Percentiles rank a stretch among this genome's conserved stretches.
phyloP scores from a whole-genome alignment of 192 early-diverging fungal species.

The Coemansia aciculifera region DNA sequence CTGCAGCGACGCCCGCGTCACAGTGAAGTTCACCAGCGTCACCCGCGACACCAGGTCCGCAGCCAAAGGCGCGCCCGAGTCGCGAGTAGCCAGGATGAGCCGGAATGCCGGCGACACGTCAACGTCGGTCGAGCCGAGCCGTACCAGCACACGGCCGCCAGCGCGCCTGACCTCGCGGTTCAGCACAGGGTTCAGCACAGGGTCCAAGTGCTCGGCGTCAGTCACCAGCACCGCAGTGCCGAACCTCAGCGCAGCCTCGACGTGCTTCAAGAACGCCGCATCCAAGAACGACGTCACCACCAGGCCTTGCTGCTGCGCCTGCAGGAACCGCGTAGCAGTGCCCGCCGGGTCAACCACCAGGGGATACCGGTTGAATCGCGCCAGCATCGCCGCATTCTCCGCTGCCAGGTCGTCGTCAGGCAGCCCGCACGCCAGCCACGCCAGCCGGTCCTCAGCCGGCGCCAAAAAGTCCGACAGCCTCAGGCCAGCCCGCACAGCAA shows the following conservation, averaged over 20 bases:
- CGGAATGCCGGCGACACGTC: slow-evolving; percentile 99
- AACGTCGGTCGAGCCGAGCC: slow-evolving; percentile 96
- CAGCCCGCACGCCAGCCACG: slow-evolving; percentile 83
- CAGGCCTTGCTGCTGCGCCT: slow-evolving; percentile 53
- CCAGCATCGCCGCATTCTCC: slow-evolving; percentile 98
- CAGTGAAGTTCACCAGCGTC: slow-evolving; percentile 99
- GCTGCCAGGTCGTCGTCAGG: slow-evolving; percentile 85
- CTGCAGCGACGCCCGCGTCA: slow-evolving; percentile 93
- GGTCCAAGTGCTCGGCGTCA: slow-evolving; percentile 96
- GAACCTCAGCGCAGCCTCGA: slow-evolving; percentile 97
- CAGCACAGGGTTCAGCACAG: slow-evolving; percentile 96
- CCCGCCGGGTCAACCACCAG: slow-evolving; percentile 97
- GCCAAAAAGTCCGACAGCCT: slow-evolving; percentile 90
- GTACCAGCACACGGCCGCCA: slow-evolving; percentile 92
- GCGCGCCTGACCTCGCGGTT: slow-evolving; percentile 96
- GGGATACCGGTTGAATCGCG: slow-evolving; percentile 92
- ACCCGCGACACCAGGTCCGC: slow-evolving; percentile 97
- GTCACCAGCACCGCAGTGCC: slow-evolving; percentile 96
- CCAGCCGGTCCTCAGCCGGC: slow-evolving; percentile 85
- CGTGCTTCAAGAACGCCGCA: slow-evolving; percentile 92
- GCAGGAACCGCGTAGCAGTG: slow-evolving; percentile 85
- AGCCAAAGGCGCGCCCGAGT: slow-evolving; percentile 90
- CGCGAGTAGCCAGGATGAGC: slow-evolving; percentile 90
- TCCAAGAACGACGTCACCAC: slow-evolving; percentile 97
- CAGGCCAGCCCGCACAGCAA: slow-evolving; percentile 68